Evolutionary conservation across 2,329 filamentous ascomycete genomes (phyloP), one percentile per base, ranked within the genome.

Genomic region (Nothophoma quercina): DNA sequence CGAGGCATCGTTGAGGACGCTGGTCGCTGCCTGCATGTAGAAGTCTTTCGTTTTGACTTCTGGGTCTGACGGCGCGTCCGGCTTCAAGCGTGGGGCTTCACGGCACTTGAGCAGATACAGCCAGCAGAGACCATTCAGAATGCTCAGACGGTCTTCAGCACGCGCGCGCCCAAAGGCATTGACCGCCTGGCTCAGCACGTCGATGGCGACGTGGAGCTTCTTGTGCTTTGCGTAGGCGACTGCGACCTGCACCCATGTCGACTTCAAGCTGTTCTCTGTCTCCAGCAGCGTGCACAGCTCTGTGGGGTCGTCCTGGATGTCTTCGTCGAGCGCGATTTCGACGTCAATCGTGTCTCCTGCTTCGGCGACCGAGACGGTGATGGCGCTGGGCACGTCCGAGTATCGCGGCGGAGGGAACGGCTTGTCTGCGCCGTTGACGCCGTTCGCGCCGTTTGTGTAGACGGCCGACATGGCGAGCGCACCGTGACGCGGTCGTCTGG

Each of bases 231-330:
- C 93, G 71, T 99, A 99, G 39, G 93, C 93, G 53, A 98, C 83
- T 33, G 96, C 90, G 62, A 98, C 95, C n/a, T 91, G 93, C 82
- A 99, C 93, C 96, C 96, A 99, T 64, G 96, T 96, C 44, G 88
- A 91, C 67, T 93, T 92, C 29, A 91, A 89, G 13, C 92, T 93
- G 68, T 88, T 87, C 75, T 99, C 96, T 69, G 95, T 96, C 78
- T 99, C 93, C 59, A 99, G 86, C 42, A 99, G 83, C 23, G 91
- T 95, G 75, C 95, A 99, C 5, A 99, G 84, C 78, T 99, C 95
- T 38, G 90, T 96, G 16, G 91, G 91, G 71, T 98, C 95, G 73
- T 98, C 95, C 55, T 93, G 85, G 30, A 97, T 86, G 56, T 73
- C 69, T 60, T 93, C 91, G 71, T 93, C 89, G 46, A 98, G 85